Evolutionary conservation across 2,329 filamentous ascomycete genomes (phyloP).

Genomic region (Aspergillus neoniger): DNA sequence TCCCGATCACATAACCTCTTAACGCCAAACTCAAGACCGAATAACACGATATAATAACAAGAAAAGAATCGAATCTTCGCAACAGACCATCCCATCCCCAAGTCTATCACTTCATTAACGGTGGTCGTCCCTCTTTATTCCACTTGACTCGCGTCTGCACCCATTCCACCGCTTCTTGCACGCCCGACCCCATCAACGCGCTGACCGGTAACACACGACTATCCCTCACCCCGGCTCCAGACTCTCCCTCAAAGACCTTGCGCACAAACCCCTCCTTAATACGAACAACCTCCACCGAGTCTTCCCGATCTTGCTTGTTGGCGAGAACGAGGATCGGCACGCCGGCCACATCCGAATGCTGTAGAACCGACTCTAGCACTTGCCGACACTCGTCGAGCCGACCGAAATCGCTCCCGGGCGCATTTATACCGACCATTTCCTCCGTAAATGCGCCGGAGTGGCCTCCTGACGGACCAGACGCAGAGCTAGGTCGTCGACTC

Average conservation of each 20-base stretch:
- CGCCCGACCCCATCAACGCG: conserved; percentile 78
- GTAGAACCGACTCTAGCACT: conserved; percentile 86
- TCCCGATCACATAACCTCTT: neutral
- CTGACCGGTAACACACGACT: conserved; percentile 88
- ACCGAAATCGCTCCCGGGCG: conserved; percentile 40
- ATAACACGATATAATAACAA: neutral
- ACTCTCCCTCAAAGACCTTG: conserved; percentile 93
- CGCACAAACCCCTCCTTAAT: conserved; percentile 97
- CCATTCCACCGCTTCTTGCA: conserved; percentile 97
- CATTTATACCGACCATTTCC: conserved; percentile 39
- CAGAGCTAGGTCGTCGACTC: conserved; percentile 30
- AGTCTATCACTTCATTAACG: conserved; percentile 77
- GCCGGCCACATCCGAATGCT: conserved; percentile 83
- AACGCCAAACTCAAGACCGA: conserved; percentile 2
- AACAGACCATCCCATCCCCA: neutral
- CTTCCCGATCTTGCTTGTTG: conserved; percentile 97
- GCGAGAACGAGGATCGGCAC: conserved; percentile 90
- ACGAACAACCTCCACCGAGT: conserved; percentile 93
- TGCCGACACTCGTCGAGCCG: conserved; percentile 84
- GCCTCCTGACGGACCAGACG: conserved; percentile 23
- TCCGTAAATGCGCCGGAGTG: conserved; percentile 32
- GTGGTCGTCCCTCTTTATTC: conserved; percentile 92
- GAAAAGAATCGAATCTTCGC: neutral
- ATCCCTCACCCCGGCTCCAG: conserved; percentile 81
- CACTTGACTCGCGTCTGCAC: conserved; percentile 86